Percentiles rank a stretch among this genome's conserved stretches.
Conservation (phyloP, 2,329 filamentous ascomycete species). For the Pezicula neosporulosa region DNA sequence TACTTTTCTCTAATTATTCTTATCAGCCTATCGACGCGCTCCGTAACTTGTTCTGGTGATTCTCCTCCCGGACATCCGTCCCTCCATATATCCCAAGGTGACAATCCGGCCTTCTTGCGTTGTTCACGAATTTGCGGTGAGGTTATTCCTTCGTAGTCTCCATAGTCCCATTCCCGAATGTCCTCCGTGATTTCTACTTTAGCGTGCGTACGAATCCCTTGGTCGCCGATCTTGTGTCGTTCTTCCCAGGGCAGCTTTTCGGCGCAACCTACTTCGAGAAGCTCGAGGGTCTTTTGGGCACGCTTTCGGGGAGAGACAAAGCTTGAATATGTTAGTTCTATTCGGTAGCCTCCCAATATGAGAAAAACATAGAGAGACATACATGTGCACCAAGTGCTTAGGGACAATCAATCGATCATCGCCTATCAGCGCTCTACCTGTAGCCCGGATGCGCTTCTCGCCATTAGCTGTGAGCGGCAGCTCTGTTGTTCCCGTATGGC, state of each 20-base stretch:
- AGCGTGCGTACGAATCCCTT: conserved; percentile 50
- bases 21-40: conserved; percentile 73
- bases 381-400: conserved; percentile 79
- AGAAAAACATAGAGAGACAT: conserved; percentile 30
- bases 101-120: conserved; percentile 53
- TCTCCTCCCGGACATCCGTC: conserved; percentile 85
- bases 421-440: conserved; percentile 80
- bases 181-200: conserved; percentile 65
- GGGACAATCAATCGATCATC: conserved; percentile 82
- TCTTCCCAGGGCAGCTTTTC: conserved; percentile 68
- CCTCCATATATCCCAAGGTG: conserved; percentile 80
- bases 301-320: conserved; percentile 86
- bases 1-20: conserved; percentile 61
- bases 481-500: conserved; percentile 83
- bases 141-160: conserved; percentile 80
- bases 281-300: conserved; percentile 85
- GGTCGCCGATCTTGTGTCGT: conserved; percentile 36
- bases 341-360: background rate
- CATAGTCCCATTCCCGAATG: conserved; percentile 85
- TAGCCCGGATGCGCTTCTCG: conserved; percentile 71
- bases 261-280: conserved; percentile 72
- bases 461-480: conserved; percentile 81
- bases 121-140: conserved; percentile 61
- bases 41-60: conserved; percentile 61
- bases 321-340: conserved; percentile 32